Conservation (phyloP, 2,329 filamentous ascomycete species). For the Chrysoporthe deuterocubensis region DNA sequence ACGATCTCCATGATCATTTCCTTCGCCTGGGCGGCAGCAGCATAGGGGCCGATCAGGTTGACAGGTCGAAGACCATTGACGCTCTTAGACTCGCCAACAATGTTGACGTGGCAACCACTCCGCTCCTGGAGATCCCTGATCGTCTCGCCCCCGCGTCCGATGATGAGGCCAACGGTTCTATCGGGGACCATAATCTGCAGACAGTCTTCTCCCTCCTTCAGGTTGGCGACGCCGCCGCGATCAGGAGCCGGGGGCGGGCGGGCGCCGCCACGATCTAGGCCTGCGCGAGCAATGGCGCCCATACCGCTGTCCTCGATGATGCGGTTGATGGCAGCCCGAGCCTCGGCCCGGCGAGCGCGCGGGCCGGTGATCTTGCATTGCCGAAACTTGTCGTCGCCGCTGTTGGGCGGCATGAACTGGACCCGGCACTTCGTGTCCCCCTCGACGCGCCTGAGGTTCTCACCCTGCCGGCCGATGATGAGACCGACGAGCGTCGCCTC, state of each 20-base stretch:
- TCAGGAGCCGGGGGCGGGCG: conserved; percentile 28
- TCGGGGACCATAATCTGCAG: conserved; percentile 95
- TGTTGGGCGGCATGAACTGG: conserved; percentile 81
- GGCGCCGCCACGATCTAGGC: conserved; percentile 49
- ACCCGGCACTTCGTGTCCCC: conserved; percentile 81
- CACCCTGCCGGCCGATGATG: conserved; percentile 88
- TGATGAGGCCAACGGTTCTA: conserved; percentile 89
- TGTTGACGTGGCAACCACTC: conserved; percentile 94
- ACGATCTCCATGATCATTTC: conserved; percentile 93
- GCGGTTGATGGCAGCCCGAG: conserved; percentile 80
- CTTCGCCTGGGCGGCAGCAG: conserved; percentile 77
- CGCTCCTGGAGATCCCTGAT: conserved; percentile 91
- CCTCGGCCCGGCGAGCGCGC: conserved; percentile 72
- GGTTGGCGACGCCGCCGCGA: conserved; percentile 44
- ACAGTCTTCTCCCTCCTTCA: conserved; percentile 81
- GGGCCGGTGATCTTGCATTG: conserved; percentile 86
- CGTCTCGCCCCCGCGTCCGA: conserved; percentile 90
- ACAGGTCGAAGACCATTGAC: conserved; percentile 88
- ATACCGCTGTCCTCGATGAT: conserved; percentile 87
- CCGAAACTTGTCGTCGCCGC: conserved; percentile 71
- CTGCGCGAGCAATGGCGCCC: conserved; percentile 51
- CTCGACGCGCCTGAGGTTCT: conserved; percentile 86
- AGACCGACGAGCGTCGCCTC: conserved; percentile 86
- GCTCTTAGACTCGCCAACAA: conserved; percentile 90
- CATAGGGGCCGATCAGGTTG: conserved; percentile 81